Evolutionary conservation across 495 filamentous ascomycete genomes (phyloP).

Genomic region (Copromyces sp.): DNA sequence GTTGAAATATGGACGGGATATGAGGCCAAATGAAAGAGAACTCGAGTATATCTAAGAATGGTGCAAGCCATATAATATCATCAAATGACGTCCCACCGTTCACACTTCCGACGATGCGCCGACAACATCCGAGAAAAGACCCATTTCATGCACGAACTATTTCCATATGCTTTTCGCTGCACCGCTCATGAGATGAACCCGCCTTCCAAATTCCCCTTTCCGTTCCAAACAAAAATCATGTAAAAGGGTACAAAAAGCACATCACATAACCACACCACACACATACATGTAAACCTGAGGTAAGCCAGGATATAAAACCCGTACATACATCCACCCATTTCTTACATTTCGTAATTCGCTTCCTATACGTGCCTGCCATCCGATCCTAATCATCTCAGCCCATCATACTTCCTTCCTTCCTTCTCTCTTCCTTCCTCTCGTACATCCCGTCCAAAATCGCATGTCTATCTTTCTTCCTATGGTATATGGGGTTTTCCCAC

Average conservation of each 20-base stretch:
- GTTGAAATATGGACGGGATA: background rate
- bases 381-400: background rate
- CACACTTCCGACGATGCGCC: background rate
- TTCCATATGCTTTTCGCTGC: background rate
- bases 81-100: background rate
- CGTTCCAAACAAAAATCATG: background rate
- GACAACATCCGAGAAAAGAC: background rate
- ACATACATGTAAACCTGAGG: background rate
- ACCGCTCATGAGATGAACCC: background rate
- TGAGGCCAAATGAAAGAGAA: background rate
- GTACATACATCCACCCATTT: background rate
- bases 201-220: background rate
- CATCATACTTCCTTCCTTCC: background rate
- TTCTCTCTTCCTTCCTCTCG: background rate
- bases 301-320: background rate
- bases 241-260: background rate
- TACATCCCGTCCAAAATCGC: too few species aligned
- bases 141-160: background rate
- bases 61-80: background rate
- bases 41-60: background rate
- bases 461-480: background rate
- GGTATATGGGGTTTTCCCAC: background rate
- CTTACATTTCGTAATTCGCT: background rate
- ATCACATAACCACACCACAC: background rate
- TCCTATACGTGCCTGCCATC: background rate